Evolutionary conservation across 192 early-diverging fungal genomes (phyloP).

Genomic region (Coemansia umbellata): DNA sequence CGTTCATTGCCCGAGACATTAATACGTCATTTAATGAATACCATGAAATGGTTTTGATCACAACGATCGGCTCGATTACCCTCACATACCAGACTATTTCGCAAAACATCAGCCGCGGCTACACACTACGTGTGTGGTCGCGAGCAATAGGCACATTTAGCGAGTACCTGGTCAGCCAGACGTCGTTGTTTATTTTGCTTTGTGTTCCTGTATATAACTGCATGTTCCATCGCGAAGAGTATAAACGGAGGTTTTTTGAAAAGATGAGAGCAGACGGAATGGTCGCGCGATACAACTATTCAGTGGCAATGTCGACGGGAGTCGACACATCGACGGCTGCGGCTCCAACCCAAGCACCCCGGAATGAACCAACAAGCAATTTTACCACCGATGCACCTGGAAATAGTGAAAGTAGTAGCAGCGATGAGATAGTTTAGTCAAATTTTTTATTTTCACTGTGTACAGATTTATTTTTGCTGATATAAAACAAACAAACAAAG

Average conservation of each 20-base stretch:
- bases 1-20: constrained; percentile 35
- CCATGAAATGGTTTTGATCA: constrained; percentile 37
- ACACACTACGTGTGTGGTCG: constrained; percentile 22
- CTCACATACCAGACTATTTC: constrained; percentile 26
- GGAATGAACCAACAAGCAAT: no score
- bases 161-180: constrained; percentile 24
- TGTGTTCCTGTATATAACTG: constrained; percentile 36
- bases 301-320: not conserved
- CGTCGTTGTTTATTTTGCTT: constrained; percentile 24
- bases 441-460: no score
- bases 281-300: constrained; percentile 20
- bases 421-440: no score
- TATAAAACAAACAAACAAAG: no score
- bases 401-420: no score
- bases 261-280: constrained; percentile 43
- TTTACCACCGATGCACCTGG: no score
- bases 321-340: no score
- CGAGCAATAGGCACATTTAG: constrained; percentile 14
- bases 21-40: constrained; percentile 50
- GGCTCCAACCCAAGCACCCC: no score
- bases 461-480: no score
- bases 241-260: constrained; percentile 18
- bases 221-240: constrained; percentile 25
- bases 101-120: constrained; percentile 24
- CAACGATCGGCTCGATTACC: constrained; percentile 8